Conservation (phyloP, 768 basidiomycete species). For the Lactarius trivialis region DNA sequence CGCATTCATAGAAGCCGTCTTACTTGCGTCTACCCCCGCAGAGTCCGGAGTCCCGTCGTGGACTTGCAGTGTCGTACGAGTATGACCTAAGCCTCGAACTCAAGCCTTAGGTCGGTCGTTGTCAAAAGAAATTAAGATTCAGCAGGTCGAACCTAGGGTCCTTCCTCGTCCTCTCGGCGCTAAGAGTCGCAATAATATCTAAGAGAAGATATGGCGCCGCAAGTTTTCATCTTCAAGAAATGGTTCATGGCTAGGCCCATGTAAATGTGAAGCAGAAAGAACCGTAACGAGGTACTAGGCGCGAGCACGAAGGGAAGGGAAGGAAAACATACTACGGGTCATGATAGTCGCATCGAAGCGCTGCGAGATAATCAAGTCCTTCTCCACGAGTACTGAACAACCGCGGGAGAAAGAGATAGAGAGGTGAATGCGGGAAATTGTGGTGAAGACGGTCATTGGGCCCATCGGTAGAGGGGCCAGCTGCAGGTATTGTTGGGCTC, state of each 20-base stretch:
- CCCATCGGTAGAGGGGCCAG: background rate
- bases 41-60: too few relatives aligned
- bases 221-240: background rate
- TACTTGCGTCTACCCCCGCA: background rate
- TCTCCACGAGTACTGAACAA: background rate
- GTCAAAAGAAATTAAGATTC: background rate
- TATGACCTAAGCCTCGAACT: background rate
- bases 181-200: background rate
- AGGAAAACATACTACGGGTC: background rate
- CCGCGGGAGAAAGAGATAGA: background rate
- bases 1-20: background rate
- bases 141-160: background rate
- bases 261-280: background rate
- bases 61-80: background rate
- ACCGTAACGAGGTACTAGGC: background rate
- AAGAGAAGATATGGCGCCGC: background rate
- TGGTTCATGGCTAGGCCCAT: background rate
- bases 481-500: constrained; percentile 17
- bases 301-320: background rate
- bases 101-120: background rate
- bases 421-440: background rate
- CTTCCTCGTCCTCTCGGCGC: background rate
- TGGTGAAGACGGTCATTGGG: background rate
- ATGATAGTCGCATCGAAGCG: background rate
- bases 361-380: background rate